These are phyloP conservation scores for Hymenoscyphus scutula DNA, from an alignment of 2,329 filamentous ascomycete species.

Conservation along the genomic window DNA sequence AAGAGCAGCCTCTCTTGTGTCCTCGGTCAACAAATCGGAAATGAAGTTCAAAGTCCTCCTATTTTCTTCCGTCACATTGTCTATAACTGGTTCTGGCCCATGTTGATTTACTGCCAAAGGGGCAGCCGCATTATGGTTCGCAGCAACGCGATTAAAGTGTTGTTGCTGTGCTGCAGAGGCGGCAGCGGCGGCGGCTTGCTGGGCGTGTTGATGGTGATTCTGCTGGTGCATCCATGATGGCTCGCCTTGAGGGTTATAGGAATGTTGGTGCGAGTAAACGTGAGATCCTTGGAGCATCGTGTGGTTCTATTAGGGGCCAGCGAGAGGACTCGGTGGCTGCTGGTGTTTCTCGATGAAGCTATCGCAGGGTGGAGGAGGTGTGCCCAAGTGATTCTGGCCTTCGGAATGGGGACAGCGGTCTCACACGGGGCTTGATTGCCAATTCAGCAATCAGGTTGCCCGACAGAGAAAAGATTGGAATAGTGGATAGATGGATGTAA, in stretches of 20 bases:
- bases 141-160: constrained; percentile 73
- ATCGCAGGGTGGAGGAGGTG: not conserved
- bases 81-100: constrained; percentile 59
- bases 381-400: not conserved
- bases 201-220: constrained; percentile 40
- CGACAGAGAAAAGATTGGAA: constrained; percentile 8
- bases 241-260: constrained; percentile 57
- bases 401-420: not conserved
- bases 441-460: constrained; percentile 16
- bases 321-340: constrained; percentile 11
- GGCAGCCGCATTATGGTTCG: constrained; percentile 54
- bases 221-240: constrained; percentile 63
- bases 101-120: constrained; percentile 44
- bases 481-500: constrained; percentile 9
- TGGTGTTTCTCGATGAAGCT: constrained; percentile 1
- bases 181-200: constrained; percentile 38
- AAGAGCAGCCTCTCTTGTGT: constrained; percentile 83
- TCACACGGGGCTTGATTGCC: constrained; percentile 17
- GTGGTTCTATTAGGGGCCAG: constrained; percentile 14
- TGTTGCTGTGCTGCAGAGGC: constrained; percentile 40
- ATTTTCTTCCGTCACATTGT: constrained; percentile 81
- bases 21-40: constrained; percentile 83
- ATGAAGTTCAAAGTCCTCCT: constrained; percentile 90
- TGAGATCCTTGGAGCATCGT: constrained; percentile 61
- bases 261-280: constrained; percentile 67